These are phyloP conservation scores for Penicillium sp. DNA, from an alignment of 2,329 filamentous ascomycete genomes.

Conservation along the genomic window DNA sequence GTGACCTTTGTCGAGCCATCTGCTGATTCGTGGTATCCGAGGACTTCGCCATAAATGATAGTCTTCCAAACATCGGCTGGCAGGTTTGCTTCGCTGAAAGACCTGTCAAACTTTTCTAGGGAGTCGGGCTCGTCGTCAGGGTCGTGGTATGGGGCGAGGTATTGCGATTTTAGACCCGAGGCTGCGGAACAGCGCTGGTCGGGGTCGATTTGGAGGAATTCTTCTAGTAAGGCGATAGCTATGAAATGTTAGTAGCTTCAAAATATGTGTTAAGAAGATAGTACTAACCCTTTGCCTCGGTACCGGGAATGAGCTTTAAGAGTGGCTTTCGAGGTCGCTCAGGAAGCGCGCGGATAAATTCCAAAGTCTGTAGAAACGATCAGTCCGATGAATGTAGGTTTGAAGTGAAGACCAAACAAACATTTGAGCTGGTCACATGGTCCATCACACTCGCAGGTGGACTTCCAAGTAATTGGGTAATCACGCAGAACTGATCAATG, in stretches of 20 bases:
- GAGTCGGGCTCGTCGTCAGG: constrained; percentile 92
- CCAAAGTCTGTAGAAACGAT: constrained; percentile 64
- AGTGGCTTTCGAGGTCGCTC: constrained; percentile 88
- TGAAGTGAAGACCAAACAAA: constrained; percentile 46
- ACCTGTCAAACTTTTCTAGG: constrained; percentile 98
- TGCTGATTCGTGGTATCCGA: constrained; percentile 17
- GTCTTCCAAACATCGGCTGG: constrained; percentile 99
- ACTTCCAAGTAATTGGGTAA: constrained; percentile 94
- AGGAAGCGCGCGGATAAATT: constrained; percentile 94
- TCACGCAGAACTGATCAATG: constrained; percentile 99
- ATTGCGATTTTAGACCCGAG: constrained; percentile 82
- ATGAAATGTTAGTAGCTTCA: constrained; percentile 9
- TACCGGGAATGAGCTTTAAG: constrained; percentile 86
- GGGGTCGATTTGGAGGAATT: constrained; percentile 96
- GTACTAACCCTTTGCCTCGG: constrained; percentile 70
- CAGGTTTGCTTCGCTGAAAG: constrained; percentile 94
- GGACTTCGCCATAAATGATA: constrained; percentile 73
- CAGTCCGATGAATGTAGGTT: background rate
- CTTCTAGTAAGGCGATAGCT: constrained; percentile 90
- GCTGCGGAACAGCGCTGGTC: constrained; percentile 86
- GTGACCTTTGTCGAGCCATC: background rate
- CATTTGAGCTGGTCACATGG: constrained; percentile 96
- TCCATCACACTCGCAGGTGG: constrained; percentile 97
- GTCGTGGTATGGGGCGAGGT: constrained; percentile 94
- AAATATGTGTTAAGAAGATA: background rate